These are phyloP conservation scores for Nakazawaea laoshanensis DNA, from an alignment of 805 yeast genomes.

Conservation along the genomic window DNA sequence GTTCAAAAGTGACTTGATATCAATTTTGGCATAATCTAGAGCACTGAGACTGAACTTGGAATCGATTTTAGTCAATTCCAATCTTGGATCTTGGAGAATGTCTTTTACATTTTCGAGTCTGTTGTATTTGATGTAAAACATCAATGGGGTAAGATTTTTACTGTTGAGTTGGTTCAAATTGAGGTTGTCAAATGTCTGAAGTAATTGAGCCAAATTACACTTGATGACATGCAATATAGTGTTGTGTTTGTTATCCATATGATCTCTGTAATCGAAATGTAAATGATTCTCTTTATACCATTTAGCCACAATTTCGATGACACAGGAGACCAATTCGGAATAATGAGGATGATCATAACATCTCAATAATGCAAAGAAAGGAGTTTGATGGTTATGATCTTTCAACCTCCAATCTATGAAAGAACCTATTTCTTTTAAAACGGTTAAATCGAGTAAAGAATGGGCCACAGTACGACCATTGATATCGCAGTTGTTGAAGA, in stretches of 20 bases:
- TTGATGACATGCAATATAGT: slow-evolving; percentile 67
- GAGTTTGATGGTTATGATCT: slow-evolving; percentile 68
- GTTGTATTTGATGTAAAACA: slow-evolving; percentile 62
- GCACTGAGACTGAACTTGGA: slow-evolving; percentile 24
- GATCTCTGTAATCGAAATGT: slow-evolving; percentile 43
- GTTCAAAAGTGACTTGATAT: slow-evolving; percentile 11
- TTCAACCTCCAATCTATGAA: slow-evolving; percentile 60
- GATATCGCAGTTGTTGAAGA: slow-evolving; percentile 42
- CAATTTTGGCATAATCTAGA: slow-evolving; percentile 37
- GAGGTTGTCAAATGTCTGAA: slow-evolving; percentile 27
- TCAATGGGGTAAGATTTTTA: slow-evolving; percentile 59
- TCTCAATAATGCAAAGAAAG: slow-evolving; percentile 65
- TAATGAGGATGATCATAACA: slow-evolving; percentile 75
- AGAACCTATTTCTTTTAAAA: slow-evolving; percentile 47
- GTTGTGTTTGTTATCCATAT: slow-evolving; percentile 67
- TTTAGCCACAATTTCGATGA: slow-evolving; percentile 32
- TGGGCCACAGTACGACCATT: slow-evolving; percentile 64
- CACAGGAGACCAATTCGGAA: slow-evolving; percentile 32
- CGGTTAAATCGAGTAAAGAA: slow-evolving; percentile 45
- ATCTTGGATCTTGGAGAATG: slow-evolving; percentile 39
- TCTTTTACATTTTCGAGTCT: slow-evolving; percentile 48
- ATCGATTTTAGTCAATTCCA: slow-evolving; percentile 32
- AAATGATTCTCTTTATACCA: slow-evolving; percentile 29
- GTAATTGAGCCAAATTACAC: slow-evolving; percentile 33
- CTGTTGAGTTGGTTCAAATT: slow-evolving; percentile 55